Evolutionary conservation across 768 basidiomycete genomes (phyloP).

Genomic region (Scleroderma citrinum): DNA sequence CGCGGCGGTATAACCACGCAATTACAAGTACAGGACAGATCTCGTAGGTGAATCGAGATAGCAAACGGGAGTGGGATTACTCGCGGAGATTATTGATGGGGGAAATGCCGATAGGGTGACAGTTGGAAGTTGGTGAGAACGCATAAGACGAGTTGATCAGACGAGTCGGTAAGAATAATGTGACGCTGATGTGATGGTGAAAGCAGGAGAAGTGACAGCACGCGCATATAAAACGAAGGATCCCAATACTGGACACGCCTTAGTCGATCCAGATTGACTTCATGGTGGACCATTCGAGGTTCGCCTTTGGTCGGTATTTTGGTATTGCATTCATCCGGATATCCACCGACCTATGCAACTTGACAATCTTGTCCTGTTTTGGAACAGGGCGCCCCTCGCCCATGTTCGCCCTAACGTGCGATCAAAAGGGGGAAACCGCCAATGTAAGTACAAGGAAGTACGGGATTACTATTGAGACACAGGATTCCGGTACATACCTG

Average conservation of each 20-base stretch:
- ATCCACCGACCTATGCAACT: conserved; percentile 43
- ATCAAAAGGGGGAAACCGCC: neutral
- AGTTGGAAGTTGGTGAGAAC: too few relatives aligned
- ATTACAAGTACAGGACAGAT: too few relatives aligned
- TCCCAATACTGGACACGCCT: neutral
- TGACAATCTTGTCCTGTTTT: conserved; percentile 32
- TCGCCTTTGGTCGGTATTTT: conserved; percentile 38
- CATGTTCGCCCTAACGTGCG: conserved; percentile 27
- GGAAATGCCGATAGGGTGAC: too few relatives aligned
- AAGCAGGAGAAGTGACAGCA: too few relatives aligned
- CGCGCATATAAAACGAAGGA: too few relatives aligned
- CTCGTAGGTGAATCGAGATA: too few relatives aligned
- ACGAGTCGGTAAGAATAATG: too few relatives aligned
- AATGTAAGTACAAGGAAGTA: neutral
- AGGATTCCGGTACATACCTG: conserved; percentile 11
- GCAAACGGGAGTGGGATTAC: too few relatives aligned
- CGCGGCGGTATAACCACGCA: too few relatives aligned
- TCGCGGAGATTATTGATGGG: too few relatives aligned
- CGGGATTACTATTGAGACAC: neutral
- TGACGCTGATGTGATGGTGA: too few relatives aligned
- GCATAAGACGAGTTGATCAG: too few relatives aligned
- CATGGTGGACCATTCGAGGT: conserved; percentile 24
- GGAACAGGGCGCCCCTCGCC: conserved; percentile 39
- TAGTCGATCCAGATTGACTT: conserved; percentile 31
- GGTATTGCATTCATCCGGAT: conserved; percentile 46